phyloP scores from a whole-genome alignment of 1,139 yeast species.

The Hyphopichia wangnamkhiaoensis region DNA sequence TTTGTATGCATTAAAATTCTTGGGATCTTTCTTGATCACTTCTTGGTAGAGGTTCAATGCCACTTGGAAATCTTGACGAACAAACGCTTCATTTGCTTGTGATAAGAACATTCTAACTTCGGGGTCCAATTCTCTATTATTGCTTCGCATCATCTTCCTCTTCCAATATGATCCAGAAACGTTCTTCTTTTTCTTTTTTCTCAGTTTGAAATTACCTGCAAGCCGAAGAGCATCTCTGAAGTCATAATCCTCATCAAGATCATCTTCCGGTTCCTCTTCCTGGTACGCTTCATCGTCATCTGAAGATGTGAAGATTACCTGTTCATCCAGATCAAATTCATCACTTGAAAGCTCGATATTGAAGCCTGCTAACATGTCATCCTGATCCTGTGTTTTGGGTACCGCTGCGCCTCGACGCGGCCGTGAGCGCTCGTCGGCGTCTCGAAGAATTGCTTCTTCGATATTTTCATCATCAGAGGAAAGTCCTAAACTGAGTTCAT shows the following conservation, averaged over 20 bases:
- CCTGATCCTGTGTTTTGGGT: no score
- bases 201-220: slow-evolving; percentile 50
- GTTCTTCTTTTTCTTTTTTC: slow-evolving; percentile 26
- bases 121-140: slow-evolving; percentile 59
- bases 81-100: slow-evolving; percentile 80
- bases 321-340: neutral
- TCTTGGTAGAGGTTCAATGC: slow-evolving; percentile 72
- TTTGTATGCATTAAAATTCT: slow-evolving; percentile 80
- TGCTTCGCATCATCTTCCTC: slow-evolving; percentile 35
- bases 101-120: slow-evolving; percentile 68
- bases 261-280: slow-evolving; percentile 33
- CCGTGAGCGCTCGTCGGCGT: neutral
- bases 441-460: neutral
- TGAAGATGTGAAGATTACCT: slow-evolving; percentile 13
- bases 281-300: slow-evolving; percentile 28
- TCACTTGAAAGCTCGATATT: neutral
- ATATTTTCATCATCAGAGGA: neutral
- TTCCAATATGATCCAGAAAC: slow-evolving; percentile 32
- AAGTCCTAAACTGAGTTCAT: neutral
- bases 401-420: no score
- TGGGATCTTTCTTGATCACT: slow-evolving; percentile 75
- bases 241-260: slow-evolving; percentile 45
- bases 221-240: slow-evolving; percentile 65
- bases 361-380: neutral
- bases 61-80: slow-evolving; percentile 57